Percentiles rank a stretch among this genome's conserved stretches.
phyloP scores from a whole-genome alignment of 768 basidiomycete genomes.

The Tricholoma saponaceum region DNA sequence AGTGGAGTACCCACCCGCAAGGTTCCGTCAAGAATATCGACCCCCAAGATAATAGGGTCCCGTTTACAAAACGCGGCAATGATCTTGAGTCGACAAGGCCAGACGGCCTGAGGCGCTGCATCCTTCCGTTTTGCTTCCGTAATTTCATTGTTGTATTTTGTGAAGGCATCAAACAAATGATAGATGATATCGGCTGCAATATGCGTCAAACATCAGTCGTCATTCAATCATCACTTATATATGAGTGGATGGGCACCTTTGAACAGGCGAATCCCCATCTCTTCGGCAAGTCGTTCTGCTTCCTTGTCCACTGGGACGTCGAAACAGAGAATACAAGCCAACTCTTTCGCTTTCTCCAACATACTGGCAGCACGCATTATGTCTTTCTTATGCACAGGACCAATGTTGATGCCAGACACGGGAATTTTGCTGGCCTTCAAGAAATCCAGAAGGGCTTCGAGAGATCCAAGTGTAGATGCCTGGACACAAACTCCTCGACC shows the following conservation, averaged over 20 bases:
- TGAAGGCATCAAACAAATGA: conserved; percentile 96
- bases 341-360: conserved; percentile 94
- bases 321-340: conserved; percentile 94
- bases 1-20: conserved; percentile 91
- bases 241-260: conserved; percentile 54
- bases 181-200: conserved; percentile 93
- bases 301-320: conserved; percentile 95
- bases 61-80: conserved; percentile 96
- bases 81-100: conserved; percentile 91
- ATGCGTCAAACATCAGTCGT: not conserved
- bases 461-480: conserved; percentile 92
- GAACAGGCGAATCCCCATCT: conserved; percentile 92
- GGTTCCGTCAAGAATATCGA: conserved; percentile 92
- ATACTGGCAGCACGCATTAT: conserved; percentile 90
- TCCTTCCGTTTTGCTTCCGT: conserved; percentile 88
- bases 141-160: conserved; percentile 88
- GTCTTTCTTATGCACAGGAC: conserved; percentile 94
- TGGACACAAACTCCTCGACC: conserved; percentile 98
- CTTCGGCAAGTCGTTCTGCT: conserved; percentile 86
- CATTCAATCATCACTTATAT: not conserved
- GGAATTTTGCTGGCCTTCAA: conserved; percentile 94
- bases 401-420: conserved; percentile 96
- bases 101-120: conserved; percentile 92
- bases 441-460: conserved; percentile 96
- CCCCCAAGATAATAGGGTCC: conserved; percentile 95